phyloP scores from a whole-genome alignment of 2,329 filamentous ascomycete species.

The Fonsecaea pugnacius region DNA sequence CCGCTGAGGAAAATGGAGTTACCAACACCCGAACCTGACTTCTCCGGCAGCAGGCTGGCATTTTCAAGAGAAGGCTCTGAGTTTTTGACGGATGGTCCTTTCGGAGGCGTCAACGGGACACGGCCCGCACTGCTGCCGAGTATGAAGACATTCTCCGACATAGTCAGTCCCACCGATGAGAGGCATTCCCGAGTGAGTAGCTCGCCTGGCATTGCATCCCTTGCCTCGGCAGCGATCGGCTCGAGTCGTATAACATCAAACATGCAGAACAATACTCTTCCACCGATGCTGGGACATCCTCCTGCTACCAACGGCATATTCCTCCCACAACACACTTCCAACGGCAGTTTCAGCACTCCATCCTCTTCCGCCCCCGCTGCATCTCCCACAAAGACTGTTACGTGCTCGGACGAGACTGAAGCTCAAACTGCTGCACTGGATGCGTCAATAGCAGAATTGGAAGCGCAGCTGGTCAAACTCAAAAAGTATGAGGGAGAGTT shows the following conservation, averaged over 20 bases:
- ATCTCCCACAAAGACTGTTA: conserved; percentile 18
- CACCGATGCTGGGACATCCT: conserved; percentile 32
- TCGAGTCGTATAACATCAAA: conserved; percentile 20
- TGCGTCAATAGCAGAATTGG: conserved; percentile 32
- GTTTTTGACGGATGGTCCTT: conserved; percentile 27
- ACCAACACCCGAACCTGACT: conserved; percentile 36
- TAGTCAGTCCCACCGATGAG: conserved; percentile 28
- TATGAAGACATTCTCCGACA: conserved; percentile 35
- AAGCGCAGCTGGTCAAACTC: conserved; percentile 32
- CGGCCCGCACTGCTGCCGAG: conserved; percentile 31
- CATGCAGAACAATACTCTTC: conserved; percentile 31
- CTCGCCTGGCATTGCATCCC: conserved; percentile 27
- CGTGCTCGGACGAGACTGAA: conserved; percentile 12
- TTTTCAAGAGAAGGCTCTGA: conserved; percentile 34
- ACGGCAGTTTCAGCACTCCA: conserved; percentile 20
- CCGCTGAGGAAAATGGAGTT: conserved; percentile 35
- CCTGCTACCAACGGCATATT: conserved; percentile 23
- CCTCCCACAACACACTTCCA: conserved; percentile 23
- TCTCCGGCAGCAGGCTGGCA: conserved; percentile 27
- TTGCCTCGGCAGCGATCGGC: conserved; percentile 26
- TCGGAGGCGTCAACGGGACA: conserved; percentile 21
- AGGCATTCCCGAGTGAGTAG: conserved; percentile 29
- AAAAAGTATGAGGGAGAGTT: conserved; percentile 37
- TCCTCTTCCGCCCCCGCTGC: conserved; percentile 15
- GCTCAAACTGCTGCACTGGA: conserved; percentile 31